Evolutionary conservation across 306 rosid genomes (phyloP).

Genomic region (Fagus crenata): DNA sequence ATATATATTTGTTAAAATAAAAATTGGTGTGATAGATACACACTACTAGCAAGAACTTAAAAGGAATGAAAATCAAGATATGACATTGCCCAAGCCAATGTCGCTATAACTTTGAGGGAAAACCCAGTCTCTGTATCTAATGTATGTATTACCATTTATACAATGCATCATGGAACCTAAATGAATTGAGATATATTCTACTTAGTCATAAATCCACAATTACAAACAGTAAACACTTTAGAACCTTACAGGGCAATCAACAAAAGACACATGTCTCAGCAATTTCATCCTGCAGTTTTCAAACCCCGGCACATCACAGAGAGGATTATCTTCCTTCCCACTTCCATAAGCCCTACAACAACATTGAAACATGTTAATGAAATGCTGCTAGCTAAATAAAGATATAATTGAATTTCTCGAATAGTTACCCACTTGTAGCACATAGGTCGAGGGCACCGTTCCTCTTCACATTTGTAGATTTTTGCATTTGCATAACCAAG

Average conservation of each 20-base stretch:
- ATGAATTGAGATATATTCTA: neutral
- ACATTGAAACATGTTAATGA: conserved; percentile 3
- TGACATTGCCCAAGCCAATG: neutral
- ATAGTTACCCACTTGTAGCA: conserved; percentile 75
- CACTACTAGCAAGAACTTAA: neutral
- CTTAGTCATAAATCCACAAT: neutral
- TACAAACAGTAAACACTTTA: neutral
- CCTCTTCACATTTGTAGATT: conserved; percentile 90
- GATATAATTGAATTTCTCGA: conserved; percentile 12
- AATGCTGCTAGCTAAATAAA: conserved; percentile 22
- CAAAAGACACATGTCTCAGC: conserved; percentile 90
- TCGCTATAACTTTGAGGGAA: neutral
- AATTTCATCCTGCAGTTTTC: conserved; percentile 87
- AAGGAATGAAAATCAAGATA: neutral
- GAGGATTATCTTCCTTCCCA: conserved; percentile 91
- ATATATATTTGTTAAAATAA: too few relatives aligned
- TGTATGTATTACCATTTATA: neutral
- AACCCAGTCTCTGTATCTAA: neutral
- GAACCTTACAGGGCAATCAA: conserved; percentile 81
- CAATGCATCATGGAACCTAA: conserved; percentile 7
- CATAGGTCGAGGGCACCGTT: conserved; percentile 89
- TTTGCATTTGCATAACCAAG: conserved; percentile 97
- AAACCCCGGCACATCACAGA: conserved; percentile 83
- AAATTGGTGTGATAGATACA: neutral
- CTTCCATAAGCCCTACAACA: conserved; percentile 88